Conservation (phyloP, 257 asterid species). For the Nicotiana tomentosiformis region DNA sequence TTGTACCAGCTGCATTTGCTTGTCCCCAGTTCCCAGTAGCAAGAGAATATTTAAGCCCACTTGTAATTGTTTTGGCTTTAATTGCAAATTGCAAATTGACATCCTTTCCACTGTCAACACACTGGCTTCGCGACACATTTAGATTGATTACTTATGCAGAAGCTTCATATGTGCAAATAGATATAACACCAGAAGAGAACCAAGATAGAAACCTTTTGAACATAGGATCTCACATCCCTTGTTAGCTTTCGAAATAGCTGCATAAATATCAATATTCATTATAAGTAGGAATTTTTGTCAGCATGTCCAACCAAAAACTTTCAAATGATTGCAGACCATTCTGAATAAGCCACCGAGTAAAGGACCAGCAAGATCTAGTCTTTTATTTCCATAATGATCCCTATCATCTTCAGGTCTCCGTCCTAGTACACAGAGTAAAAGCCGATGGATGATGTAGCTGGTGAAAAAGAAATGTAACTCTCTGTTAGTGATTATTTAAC, state of each 20-base stretch:
- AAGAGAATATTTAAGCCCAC: constrained; percentile 94
- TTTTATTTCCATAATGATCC: constrained; percentile 95
- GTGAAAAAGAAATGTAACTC: neutral
- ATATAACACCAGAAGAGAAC: constrained; percentile 11
- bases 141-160: neutral
- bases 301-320: neutral
- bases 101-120: constrained; percentile 96
- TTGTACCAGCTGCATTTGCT: constrained; percentile 97
- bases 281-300: neutral
- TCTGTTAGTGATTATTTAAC: neutral
- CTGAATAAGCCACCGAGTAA: constrained; percentile 92
- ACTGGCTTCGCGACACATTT: constrained; percentile 36
- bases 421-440: constrained; percentile 84
- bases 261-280: constrained; percentile 13
- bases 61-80: constrained; percentile 93
- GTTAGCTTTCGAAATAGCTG: constrained; percentile 95
- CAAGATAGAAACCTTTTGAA: constrained; percentile 65
- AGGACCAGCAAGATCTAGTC: constrained; percentile 98
- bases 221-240: constrained; percentile 89
- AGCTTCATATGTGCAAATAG: constrained; percentile 8
- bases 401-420: constrained; percentile 94
- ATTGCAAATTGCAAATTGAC: constrained; percentile 96
- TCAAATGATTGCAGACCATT: constrained; percentile 50
- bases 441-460: constrained; percentile 92
- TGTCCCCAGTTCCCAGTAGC: constrained; percentile 99